Percentiles rank a stretch among this genome's conserved stretches.
These are phyloP conservation scores for Pisolithus orientalis DNA, from an alignment of 768 basidiomycete genomes.

Conservation along the genomic window DNA sequence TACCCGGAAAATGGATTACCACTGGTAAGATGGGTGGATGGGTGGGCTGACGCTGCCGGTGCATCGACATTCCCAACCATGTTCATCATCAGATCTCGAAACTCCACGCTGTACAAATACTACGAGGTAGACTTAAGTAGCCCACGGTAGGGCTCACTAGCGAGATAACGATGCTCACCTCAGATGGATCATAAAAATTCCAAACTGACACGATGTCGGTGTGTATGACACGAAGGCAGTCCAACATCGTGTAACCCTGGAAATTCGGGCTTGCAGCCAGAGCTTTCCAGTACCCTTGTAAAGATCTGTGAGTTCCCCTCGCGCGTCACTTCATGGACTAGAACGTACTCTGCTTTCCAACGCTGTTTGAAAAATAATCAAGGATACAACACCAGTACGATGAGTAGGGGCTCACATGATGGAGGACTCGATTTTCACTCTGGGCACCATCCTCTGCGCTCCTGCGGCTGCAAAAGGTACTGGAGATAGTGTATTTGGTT, in stretches of 20 bases:
- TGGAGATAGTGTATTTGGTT: neutral
- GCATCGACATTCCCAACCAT: too few relatives aligned
- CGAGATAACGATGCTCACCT: neutral
- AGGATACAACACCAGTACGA: neutral
- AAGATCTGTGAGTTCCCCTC: neutral
- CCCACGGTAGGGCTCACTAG: neutral
- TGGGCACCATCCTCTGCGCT: conserved; percentile 1
- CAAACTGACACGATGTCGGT: conserved; percentile 13
- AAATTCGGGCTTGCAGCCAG: conserved; percentile 11
- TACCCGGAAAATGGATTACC: too few relatives aligned
- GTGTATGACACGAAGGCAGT: conserved; percentile 13
- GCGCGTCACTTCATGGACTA: neutral
- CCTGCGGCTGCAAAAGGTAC: neutral
- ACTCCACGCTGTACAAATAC: neutral
- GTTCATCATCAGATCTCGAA: neutral
- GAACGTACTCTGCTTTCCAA: conserved; percentile 3
- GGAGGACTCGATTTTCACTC: conserved; percentile 1
- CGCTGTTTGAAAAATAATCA: neutral
- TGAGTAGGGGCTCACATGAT: neutral
- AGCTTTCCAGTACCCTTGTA: conserved; percentile 13
- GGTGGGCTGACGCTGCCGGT: too few relatives aligned
- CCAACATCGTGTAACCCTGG: conserved; percentile 1
- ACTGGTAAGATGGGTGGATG: too few relatives aligned
- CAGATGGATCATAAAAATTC: conserved; percentile 13
- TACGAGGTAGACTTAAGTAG: neutral